These are phyloP conservation scores for Phytophthora multivora DNA, from an alignment of 352 stramenopile species.

Conservation along the genomic window DNA sequence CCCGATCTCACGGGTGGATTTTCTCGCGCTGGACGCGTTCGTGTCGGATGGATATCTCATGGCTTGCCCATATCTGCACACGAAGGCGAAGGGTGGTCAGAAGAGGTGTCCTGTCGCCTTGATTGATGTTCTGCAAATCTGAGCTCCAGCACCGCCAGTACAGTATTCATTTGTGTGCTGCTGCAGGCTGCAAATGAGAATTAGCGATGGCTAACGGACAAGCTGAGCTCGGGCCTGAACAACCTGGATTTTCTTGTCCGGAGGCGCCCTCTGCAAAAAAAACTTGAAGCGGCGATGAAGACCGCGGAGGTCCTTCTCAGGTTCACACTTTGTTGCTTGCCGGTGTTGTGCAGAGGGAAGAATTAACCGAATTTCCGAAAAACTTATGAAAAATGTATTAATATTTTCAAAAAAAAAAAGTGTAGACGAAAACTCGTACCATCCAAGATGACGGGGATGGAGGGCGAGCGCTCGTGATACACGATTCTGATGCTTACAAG, in stretches of 20 bases:
- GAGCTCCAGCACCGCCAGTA: conserved; percentile 2
- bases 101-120: conserved; percentile 1
- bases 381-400: too few species aligned
- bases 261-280: not conserved
- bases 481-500: too few species aligned
- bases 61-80: not conserved
- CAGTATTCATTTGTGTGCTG: too few species aligned
- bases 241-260: conserved; percentile 28
- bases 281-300: not conserved
- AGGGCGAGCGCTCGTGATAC: too few species aligned
- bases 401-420: too few species aligned
- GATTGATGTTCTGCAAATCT: conserved; percentile 22
- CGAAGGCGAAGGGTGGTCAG: conserved; percentile 8
- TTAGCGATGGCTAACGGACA: not conserved
- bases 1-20: conserved; percentile 9
- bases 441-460: too few species aligned
- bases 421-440: too few species aligned
- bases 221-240: not conserved
- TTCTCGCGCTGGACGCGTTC: conserved; percentile 7
- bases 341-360: too few species aligned
- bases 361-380: too few species aligned
- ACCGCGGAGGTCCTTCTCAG: not conserved
- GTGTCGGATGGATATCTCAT: conserved; percentile 6
- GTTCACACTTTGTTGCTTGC: too few species aligned
- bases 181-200: too few species aligned